Evolutionary conservation across 202 grass and related monocot species (phyloP).

Genomic region (Musa balbisiana): DNA sequence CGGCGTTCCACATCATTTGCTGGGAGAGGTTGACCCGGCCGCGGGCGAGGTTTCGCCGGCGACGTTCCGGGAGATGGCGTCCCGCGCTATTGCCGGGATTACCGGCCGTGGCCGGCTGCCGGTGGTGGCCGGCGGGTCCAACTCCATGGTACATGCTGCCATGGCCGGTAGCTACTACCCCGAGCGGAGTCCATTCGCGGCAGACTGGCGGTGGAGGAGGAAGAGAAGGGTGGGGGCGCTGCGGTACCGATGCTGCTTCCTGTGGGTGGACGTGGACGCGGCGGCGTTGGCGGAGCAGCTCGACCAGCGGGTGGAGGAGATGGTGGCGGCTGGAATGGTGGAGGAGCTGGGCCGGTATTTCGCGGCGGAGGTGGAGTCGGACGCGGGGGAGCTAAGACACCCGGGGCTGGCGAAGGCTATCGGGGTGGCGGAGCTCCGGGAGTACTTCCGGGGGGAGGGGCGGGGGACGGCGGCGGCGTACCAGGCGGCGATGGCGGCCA

Average conservation of each 20-base stretch:
- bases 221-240: constrained; percentile 24
- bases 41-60: constrained; percentile 28
- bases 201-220: not conserved
- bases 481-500: constrained; percentile 41
- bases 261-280: constrained; percentile 80
- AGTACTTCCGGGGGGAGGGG: constrained; percentile 34
- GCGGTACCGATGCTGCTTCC: constrained; percentile 56
- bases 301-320: constrained; percentile 75
- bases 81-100: constrained; percentile 29
- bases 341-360: constrained; percentile 39
- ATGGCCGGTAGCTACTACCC: constrained; percentile 30
- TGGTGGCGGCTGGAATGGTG: constrained; percentile 69
- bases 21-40: constrained; percentile 41
- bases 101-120: constrained; percentile 40
- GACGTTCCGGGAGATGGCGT: constrained; percentile 42
- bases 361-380: constrained; percentile 26
- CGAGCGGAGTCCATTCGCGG: constrained; percentile 6
- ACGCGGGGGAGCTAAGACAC: constrained; percentile 14
- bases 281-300: constrained; percentile 55
- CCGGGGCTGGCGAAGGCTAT: constrained; percentile 68
- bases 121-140: constrained; percentile 76
- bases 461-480: constrained; percentile 28
- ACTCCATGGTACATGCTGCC: constrained; percentile 68
- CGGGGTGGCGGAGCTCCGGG: constrained; percentile 64
- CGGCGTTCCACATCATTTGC: constrained; percentile 72